Base-by-base conservation (phyloP, 2,329 filamentous ascomycete genomes). In the Amauroascus verrucosus region DNA sequence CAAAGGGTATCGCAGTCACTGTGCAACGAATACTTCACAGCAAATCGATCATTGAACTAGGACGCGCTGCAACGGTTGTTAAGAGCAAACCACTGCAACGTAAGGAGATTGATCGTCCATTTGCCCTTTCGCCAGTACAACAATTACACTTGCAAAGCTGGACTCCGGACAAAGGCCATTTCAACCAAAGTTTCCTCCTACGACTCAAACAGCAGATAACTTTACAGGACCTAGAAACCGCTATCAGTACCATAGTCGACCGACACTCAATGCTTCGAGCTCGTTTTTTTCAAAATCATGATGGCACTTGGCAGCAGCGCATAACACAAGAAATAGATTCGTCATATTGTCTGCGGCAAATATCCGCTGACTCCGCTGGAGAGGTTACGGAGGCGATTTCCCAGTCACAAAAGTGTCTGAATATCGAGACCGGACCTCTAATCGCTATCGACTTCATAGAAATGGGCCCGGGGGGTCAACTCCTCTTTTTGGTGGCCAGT, bases 391-490 rank as follows among this genome's bases (percentile, higher is more conserved):
- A 47, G 0, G 57, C 59, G 13, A 59, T 69, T 30, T 57, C 60
- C 0, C 56, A 63, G 1, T 68, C 65, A 48, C 68, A 70, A 51
- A 58, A 57, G 2, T 62, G 59, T 24, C 67, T 72, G 44, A 63
- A 68, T 54, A 64, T 62, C 30, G 61, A 69, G n/a, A 58, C 63
- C 16, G 68, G 69, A 0, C 68, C 73, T 1, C 58, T 74, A 0
- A 61, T 76, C 30, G 69, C 69, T 0, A 64, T 71, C 2, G 71
- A 75, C 50, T 56, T 75, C 8, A 70, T 75, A 54, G 70, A 2
- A 57, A 68, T 35, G 64, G 64, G 1, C 59, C 61, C 14, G 61
- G 63, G 3, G 57, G 56, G 37, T 51, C 68, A 1, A n/a, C 40
- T 43, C 13, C 26, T 71, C 28, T 70, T 65, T n/a, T 18, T 53